These are phyloP conservation scores for Ophiosphaerella herpotricha DNA, from an alignment of 2,329 filamentous ascomycete species.

Conservation along the genomic window DNA sequence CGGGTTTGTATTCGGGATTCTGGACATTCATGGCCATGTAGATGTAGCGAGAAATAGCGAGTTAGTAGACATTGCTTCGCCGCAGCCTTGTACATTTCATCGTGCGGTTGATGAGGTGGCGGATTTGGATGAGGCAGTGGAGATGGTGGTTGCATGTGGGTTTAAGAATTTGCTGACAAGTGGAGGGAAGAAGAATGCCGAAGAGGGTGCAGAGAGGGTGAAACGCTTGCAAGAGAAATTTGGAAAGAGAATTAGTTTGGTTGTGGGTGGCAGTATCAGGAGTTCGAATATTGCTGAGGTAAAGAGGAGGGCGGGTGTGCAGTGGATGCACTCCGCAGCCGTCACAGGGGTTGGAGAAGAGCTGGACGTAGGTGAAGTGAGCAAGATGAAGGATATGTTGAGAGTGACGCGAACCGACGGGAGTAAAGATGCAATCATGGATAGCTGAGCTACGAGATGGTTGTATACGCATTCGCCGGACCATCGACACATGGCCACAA, in stretches of 20 bases:
- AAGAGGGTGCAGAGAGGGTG: constrained; percentile 43
- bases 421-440: constrained; percentile 1
- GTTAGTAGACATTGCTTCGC: constrained; percentile 49
- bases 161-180: constrained; percentile 57
- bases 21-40: constrained; percentile 41
- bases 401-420: not conserved
- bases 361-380: constrained; percentile 37
- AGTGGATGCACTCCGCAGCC: constrained; percentile 54
- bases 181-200: constrained; percentile 46
- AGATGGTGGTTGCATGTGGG: constrained; percentile 49
- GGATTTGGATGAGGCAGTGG: constrained; percentile 37
- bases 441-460: not conserved
- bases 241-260: constrained; percentile 47
- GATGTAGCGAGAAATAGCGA: constrained; percentile 49
- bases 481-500: too few relatives aligned
- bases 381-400: constrained; percentile 12
- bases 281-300: constrained; percentile 49
- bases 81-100: constrained; percentile 59
- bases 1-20: constrained; percentile 60
- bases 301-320: constrained; percentile 30
- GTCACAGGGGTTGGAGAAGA: constrained; percentile 39
- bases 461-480: not conserved
- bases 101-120: constrained; percentile 56
- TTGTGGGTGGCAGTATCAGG: constrained; percentile 58
- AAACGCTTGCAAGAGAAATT: constrained; percentile 34